A percentile compares a stretch with the other conserved stretches of the same genome.
phyloP scores from a whole-genome alignment of 1,284 basidiomycete species.

The Trichosporon coremiiforme region DNA sequence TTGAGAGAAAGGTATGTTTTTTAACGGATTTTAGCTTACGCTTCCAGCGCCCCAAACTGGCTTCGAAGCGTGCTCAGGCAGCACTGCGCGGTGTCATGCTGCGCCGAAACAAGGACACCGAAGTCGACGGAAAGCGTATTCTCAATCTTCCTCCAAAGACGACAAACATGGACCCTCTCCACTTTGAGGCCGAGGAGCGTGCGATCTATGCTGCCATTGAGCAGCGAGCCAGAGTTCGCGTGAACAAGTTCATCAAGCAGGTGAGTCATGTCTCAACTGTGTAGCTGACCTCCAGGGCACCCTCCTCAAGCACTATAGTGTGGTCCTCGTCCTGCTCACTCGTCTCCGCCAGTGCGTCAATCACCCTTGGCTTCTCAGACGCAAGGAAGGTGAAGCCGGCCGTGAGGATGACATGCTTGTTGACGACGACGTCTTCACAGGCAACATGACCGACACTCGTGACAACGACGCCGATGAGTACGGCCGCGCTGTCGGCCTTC shows the following conservation, averaged over 20 bases:
- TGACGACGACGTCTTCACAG: constrained; percentile 42
- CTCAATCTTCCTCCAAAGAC: constrained; percentile 49
- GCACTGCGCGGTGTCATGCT: constrained; percentile 45
- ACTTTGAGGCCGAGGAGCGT: constrained; percentile 52
- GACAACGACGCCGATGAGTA: constrained; percentile 38
- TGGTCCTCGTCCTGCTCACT: constrained; percentile 49
- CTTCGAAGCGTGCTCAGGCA: constrained; percentile 49
- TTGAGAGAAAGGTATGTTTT: constrained; percentile 35
- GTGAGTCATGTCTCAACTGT: constrained; percentile 20
- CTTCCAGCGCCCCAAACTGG: constrained; percentile 39
- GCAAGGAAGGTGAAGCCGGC: constrained; percentile 37
- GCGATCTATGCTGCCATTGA: constrained; percentile 53
- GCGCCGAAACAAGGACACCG: constrained; percentile 51
- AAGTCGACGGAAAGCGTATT: constrained; percentile 50
- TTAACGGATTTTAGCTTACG: background rate
- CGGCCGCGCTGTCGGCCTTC: constrained; percentile 36
- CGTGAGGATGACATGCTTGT: constrained; percentile 42
- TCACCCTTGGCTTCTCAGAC: constrained; percentile 51
- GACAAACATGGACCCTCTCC: constrained; percentile 41
- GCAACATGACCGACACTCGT: constrained; percentile 29
- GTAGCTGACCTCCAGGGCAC: constrained; percentile 34
- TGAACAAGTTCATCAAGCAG: constrained; percentile 52
- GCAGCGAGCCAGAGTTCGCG: constrained; percentile 44
- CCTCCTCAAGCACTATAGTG: constrained; percentile 52
- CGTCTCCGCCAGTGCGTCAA: constrained; percentile 46